Conservation (phyloP, 2,329 filamentous ascomycete species). For the Diaporthe eres region DNA sequence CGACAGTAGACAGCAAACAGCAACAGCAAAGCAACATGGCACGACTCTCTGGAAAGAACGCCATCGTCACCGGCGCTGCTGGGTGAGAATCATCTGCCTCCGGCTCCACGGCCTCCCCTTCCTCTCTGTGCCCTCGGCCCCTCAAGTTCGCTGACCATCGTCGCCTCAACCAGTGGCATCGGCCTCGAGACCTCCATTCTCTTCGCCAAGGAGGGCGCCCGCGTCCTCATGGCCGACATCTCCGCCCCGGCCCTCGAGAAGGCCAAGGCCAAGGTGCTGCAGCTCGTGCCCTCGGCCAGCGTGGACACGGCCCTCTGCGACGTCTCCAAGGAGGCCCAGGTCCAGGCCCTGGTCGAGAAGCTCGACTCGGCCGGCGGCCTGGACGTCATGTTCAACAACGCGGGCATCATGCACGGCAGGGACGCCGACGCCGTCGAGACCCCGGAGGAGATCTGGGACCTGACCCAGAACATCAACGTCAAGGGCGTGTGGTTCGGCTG, state of each 20-base stretch:
- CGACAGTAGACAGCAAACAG: not conserved
- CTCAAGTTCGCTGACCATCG: not conserved
- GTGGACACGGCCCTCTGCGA: constrained; percentile 64
- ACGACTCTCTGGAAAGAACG: constrained; percentile 72
- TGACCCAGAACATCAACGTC: constrained; percentile 95
- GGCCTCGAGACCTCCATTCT: constrained; percentile 93
- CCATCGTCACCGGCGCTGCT: constrained; percentile 85
- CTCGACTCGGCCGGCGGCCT: constrained; percentile 89
- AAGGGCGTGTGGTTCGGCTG: constrained; percentile 98
- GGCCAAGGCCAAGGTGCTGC: constrained; percentile 80
- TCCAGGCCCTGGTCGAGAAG: constrained; percentile 80
- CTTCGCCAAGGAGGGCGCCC: constrained; percentile 90
- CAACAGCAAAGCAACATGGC: constrained; percentile 49
- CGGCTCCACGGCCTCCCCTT: not conserved
- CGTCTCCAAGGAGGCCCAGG: constrained; percentile 87
- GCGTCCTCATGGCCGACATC: constrained; percentile 88
- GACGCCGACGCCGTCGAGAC: constrained; percentile 87
- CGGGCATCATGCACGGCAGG: constrained; percentile 93
- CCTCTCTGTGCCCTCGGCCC: not conserved
- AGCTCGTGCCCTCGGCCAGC: constrained; percentile 74
- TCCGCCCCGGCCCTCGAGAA: constrained; percentile 83
- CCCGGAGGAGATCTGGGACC: constrained; percentile 91
- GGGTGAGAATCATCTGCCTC: constrained; percentile 69
- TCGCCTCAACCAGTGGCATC: constrained; percentile 76
- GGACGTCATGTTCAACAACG: constrained; percentile 97